Evolutionary conservation across 2,329 filamentous ascomycete genomes (phyloP).

Genomic region (Claviceps paspali): DNA sequence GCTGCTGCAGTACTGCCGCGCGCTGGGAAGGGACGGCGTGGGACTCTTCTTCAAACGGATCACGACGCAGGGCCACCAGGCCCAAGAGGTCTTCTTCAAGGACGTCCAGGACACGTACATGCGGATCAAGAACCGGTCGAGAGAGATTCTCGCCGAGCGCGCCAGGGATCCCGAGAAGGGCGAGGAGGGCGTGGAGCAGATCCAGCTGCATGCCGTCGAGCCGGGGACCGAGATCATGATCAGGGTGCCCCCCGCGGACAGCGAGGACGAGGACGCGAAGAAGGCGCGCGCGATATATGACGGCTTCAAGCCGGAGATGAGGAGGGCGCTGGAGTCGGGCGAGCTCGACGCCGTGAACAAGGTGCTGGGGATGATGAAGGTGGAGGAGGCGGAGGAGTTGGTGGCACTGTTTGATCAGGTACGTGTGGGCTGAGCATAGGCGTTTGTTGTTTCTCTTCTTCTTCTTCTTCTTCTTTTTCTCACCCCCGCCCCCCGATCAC

Average conservation of each 20-base stretch:
- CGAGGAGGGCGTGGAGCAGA: slow-evolving; percentile 63
- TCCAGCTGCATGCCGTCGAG: slow-evolving; percentile 92
- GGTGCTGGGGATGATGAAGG: slow-evolving; percentile 70
- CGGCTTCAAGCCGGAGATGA: slow-evolving; percentile 65
- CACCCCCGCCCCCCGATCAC: too few species aligned
- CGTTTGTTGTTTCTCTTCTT: too few species aligned
- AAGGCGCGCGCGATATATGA: slow-evolving; percentile 66
- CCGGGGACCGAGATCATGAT: slow-evolving; percentile 88
- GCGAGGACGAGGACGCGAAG: slow-evolving; percentile 48
- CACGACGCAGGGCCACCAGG: slow-evolving; percentile 77
- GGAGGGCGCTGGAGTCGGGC: slow-evolving; percentile 72
- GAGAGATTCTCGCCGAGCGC: slow-evolving; percentile 48
- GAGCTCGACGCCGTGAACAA: slow-evolving; percentile 48
- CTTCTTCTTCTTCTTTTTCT: too few species aligned
- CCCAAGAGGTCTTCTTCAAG: slow-evolving; percentile 78
- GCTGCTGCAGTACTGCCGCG: slow-evolving; percentile 85
- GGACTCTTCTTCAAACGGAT: slow-evolving; percentile 93
- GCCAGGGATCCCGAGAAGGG: slow-evolving; percentile 25
- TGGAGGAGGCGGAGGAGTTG: slow-evolving; percentile 74
- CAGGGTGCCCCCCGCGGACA: slow-evolving; percentile 54
- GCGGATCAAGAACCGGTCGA: slow-evolving; percentile 62
- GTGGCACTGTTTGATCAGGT: slow-evolving; percentile 65
- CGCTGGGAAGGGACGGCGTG: slow-evolving; percentile 76
- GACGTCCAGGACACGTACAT: slow-evolving; percentile 82
- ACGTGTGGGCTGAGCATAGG: slow-evolving; percentile 18